Evolutionary conservation across 2,329 filamentous ascomycete species (phyloP).

Genomic region (Metarhizium guizhouense): DNA sequence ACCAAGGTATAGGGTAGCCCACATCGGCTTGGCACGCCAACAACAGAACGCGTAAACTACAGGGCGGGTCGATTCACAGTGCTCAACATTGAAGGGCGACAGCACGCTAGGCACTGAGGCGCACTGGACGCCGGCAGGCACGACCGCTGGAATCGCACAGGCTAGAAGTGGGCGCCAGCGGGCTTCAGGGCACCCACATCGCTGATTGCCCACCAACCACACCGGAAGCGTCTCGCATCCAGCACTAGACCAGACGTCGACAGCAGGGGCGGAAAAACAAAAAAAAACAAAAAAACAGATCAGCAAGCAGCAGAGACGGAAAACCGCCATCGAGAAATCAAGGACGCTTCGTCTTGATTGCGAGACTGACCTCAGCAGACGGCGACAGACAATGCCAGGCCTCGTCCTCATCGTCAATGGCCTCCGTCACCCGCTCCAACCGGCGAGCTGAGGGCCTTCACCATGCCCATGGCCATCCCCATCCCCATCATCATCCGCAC

Average conservation of each 20-base stretch:
- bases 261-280: neutral
- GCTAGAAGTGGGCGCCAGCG: neutral
- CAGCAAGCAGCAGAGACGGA: neutral
- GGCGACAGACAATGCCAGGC: conserved; percentile 28
- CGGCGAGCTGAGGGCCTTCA: conserved; percentile 39
- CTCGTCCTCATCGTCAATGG: conserved; percentile 32
- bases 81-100: too few relatives aligned
- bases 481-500: conserved; percentile 13
- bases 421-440: conserved; percentile 42
- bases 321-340: neutral
- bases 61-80: too few relatives aligned
- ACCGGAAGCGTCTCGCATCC: neutral
- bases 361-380: conserved; percentile 8
- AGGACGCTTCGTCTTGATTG: conserved; percentile 5
- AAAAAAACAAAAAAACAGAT: neutral
- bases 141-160: neutral
- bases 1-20: too few relatives aligned
- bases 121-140: neutral
- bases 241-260: neutral
- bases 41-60: too few relatives aligned
- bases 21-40: too few relatives aligned
- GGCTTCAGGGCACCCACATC: neutral
- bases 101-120: too few relatives aligned
- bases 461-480: conserved; percentile 11
- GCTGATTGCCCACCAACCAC: neutral